phyloP scores from a whole-genome alignment of 768 basidiomycete species.

The Podaxis mareebaensis region DNA sequence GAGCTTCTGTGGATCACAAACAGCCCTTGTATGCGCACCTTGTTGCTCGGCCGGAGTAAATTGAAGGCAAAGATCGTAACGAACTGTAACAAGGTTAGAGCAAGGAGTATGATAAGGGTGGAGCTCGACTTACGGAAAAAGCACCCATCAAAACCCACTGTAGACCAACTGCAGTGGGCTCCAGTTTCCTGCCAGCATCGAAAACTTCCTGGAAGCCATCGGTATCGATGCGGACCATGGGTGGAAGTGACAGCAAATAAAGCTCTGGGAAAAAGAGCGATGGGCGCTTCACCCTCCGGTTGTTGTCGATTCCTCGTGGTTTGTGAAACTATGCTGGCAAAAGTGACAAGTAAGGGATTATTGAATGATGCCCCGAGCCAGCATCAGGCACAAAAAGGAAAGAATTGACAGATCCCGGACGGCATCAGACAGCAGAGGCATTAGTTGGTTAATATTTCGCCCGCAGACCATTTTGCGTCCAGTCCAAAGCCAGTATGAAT shows the following conservation, averaged over 20 bases:
- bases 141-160: constrained; percentile 59
- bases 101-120: constrained; percentile 4
- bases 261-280: background rate
- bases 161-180: constrained; percentile 59
- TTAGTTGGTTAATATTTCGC: background rate
- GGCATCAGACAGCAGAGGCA: too few relatives aligned
- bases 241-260: background rate
- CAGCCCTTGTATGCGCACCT: constrained; percentile 35
- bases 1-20: constrained; percentile 52
- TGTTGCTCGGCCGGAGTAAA: constrained; percentile 73
- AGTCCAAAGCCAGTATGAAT: background rate
- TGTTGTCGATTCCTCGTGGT: background rate
- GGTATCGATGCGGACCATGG: constrained; percentile 17
- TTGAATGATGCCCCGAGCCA: background rate
- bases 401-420: too few relatives aligned
- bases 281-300: background rate
- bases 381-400: too few relatives aligned
- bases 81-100: constrained; percentile 61
- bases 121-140: constrained; percentile 46
- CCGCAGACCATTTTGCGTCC: background rate
- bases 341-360: background rate
- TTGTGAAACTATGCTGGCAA: background rate
- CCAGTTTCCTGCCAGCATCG: constrained; percentile 43
- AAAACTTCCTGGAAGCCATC: constrained; percentile 24
- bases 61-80: constrained; percentile 68